Evolutionary conservation across 208 protist species (phyloP), one percentile per base, ranked within the genome.

Genomic region (Leishmania turanica): DNA sequence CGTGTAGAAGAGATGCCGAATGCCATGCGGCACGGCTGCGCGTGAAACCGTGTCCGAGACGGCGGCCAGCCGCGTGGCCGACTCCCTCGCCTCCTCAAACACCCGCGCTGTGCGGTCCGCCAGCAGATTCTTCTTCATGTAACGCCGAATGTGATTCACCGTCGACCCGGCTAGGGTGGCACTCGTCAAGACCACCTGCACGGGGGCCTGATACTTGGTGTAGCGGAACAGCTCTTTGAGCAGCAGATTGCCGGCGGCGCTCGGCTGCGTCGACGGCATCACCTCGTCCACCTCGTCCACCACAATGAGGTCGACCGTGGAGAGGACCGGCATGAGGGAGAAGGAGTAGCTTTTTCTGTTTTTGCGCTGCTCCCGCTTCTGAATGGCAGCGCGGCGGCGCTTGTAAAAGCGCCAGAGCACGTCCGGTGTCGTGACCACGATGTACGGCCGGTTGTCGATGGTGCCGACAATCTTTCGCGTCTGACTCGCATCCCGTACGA

Each of bases 221-320:
- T 95, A 90, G 49, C 86, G 86, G 68, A 92, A 96, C 17, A 98
- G 83, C 84, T 98, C 91, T 83, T 92, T 93, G 75, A 98, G 84
- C 7, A 98, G 90, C 1, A 89, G 81, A 81, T 96, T 97, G 40
- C 95, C 95, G 2, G 93, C 82, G 27, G 93, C 95, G 69, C 80
- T 71, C 9, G 88, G 88, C 75, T 89, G 62, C 11, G 88, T 90
- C 17, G 92, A 85, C 34, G 93, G 93, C 85, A 97, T 93, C 66
- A 97, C 91, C 73, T 90, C 92, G 64, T 98, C 95, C 51, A 95
- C 93, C 85, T 98, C 95, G 74, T 98, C 95, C 60, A 98, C 93
- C 4, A 97, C 72, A 40, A 98, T 87, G 4, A 96, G 77, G 78
- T 98, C 93, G 4, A 98, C 81, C 49, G 88, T 86, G 13, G 95